These are phyloP conservation scores for Lablab purpureus DNA, from an alignment of 306 rosid species.

Conservation along the genomic window DNA sequence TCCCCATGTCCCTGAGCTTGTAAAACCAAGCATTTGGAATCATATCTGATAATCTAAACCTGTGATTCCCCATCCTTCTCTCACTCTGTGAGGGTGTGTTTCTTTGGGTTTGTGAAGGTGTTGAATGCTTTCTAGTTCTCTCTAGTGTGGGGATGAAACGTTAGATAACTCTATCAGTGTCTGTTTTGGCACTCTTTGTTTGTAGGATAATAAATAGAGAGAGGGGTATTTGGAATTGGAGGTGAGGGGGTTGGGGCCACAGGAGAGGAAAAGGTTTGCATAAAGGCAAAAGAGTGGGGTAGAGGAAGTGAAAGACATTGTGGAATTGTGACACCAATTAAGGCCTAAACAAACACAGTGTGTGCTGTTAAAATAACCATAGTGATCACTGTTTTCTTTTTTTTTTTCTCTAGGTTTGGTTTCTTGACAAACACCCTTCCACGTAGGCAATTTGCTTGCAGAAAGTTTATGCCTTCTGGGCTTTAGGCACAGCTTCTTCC, in stretches of 20 bases:
- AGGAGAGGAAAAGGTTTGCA: conserved; percentile 46
- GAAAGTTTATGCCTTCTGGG: conserved; percentile 43
- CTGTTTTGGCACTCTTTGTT: conserved; percentile 20
- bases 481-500: conserved; percentile 21
- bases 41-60: conserved; percentile 78
- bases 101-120: neutral
- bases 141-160: conserved; percentile 25
- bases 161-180: conserved; percentile 27
- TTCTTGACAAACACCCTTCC: neutral
- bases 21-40: conserved; percentile 92
- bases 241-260: conserved; percentile 49
- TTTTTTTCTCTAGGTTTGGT: neutral
- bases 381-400: neutral
- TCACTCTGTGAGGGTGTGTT: neutral
- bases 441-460: conserved; percentile 41
- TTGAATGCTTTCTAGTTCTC: conserved; percentile 26
- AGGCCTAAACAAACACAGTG: conserved; percentile 37
- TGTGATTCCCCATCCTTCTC: conserved; percentile 67
- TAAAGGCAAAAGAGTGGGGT: conserved; percentile 41
- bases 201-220: conserved; percentile 48
- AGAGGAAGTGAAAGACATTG: conserved; percentile 37
- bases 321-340: conserved; percentile 35
- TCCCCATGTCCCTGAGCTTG: conserved; percentile 74
- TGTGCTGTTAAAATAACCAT: conserved; percentile 5
- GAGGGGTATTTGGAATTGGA: conserved; percentile 43